These are phyloP conservation scores for Penicillium salamii DNA, from an alignment of 495 filamentous ascomycete genomes.

Conservation along the genomic window DNA sequence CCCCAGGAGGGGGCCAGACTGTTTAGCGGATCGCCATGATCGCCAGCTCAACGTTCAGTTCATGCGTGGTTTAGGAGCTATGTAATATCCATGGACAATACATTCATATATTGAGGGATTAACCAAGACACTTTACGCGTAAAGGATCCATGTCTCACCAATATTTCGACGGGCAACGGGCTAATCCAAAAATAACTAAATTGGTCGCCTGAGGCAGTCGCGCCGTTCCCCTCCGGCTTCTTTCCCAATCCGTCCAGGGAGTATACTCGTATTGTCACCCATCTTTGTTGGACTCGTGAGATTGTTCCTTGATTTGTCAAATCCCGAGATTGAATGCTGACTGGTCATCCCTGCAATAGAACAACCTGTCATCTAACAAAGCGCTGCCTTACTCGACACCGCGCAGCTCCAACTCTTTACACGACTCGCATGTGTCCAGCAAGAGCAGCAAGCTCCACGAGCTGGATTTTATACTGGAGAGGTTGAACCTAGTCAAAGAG, in stretches of 20 bases:
- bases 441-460: constrained; percentile 12
- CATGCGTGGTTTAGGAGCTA: too few species aligned
- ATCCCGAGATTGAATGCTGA: background rate
- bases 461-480: constrained; percentile 1
- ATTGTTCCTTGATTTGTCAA: background rate
- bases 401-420: constrained; percentile 12
- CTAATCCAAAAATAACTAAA: constrained; percentile 21
- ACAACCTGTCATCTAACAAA: background rate
- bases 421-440: constrained; percentile 17
- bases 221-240: constrained; percentile 10
- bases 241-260: constrained; percentile 28
- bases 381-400: constrained; percentile 5
- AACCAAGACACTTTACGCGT: too few species aligned
- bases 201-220: constrained; percentile 15
- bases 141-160: background rate
- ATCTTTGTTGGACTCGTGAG: background rate
- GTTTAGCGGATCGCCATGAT: background rate
- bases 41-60: background rate
- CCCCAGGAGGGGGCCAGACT: background rate
- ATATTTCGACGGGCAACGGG: too few species aligned
- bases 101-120: background rate
- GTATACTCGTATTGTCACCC: constrained; percentile 18
- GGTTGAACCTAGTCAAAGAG: constrained; percentile 1
- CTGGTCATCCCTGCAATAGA: background rate
- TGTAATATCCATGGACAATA: too few species aligned